Conservation (phyloP, 2,329 filamentous ascomycete species). For the Sporothrix brunneoviolacea region DNA sequence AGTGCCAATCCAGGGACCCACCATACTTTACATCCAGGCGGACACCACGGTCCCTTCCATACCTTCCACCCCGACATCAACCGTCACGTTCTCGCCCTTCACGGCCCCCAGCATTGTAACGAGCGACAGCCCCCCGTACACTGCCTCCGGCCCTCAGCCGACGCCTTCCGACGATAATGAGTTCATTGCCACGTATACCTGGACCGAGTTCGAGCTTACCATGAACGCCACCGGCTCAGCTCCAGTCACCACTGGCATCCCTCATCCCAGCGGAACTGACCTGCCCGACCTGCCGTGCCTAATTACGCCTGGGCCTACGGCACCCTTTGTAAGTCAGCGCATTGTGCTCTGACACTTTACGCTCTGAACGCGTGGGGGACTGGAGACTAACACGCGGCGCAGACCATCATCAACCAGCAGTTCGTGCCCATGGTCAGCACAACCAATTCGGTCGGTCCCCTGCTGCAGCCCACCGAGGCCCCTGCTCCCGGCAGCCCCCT, state of each 20-base stretch:
- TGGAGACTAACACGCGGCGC: too few species aligned
- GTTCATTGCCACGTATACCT: slow-evolving; percentile 7
- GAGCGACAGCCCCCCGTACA: too few species aligned
- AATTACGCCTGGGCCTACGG: neutral
- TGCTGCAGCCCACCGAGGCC: slow-evolving; percentile 9
- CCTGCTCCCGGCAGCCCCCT: slow-evolving; percentile 4
- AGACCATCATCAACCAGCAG: slow-evolving; percentile 9
- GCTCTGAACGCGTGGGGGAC: too few species aligned
- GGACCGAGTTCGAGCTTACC: slow-evolving; percentile 6
- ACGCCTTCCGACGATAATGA: slow-evolving; percentile 6
- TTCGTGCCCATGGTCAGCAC: slow-evolving; percentile 12
- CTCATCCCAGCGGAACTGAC: slow-evolving; percentile 6
- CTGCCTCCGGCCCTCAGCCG: too few species aligned
- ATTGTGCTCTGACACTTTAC: too few species aligned
- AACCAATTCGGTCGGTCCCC: slow-evolving; percentile 4
- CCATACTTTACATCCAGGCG: too few species aligned
- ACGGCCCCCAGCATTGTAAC: too few species aligned
- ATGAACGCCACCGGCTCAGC: slow-evolving; percentile 4
- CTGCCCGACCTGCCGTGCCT: slow-evolving; percentile 10
- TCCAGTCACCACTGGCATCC: slow-evolving; percentile 4
- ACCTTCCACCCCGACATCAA: neutral
- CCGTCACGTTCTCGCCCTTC: too few species aligned
- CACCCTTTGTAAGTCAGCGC: too few species aligned
- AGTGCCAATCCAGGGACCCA: too few species aligned
- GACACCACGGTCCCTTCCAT: slow-evolving; percentile 2